phyloP scores from a whole-genome alignment of 805 yeast species.

The Kluyveromyces siamensis region DNA sequence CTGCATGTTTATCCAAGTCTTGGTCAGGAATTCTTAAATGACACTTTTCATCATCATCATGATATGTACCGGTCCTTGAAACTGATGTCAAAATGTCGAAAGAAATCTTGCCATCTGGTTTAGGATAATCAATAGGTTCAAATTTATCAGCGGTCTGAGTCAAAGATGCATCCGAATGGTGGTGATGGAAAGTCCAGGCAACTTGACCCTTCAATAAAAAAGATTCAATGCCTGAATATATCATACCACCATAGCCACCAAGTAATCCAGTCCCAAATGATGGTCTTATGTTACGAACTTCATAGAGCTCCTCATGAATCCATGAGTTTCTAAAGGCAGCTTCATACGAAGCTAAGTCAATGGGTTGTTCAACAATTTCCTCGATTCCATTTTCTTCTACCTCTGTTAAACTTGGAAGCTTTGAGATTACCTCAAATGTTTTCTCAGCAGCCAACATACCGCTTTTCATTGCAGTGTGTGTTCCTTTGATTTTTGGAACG shows the following conservation, averaged over 20 bases:
- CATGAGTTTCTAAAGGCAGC: constrained; percentile 63
- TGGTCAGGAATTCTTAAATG: constrained; percentile 69
- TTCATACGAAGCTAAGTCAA: constrained; percentile 54
- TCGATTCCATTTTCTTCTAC: constrained; percentile 35
- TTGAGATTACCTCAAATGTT: constrained; percentile 48
- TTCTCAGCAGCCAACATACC: constrained; percentile 93
- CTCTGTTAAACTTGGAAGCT: constrained; percentile 33
- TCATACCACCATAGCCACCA: constrained; percentile 73
- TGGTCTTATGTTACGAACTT: constrained; percentile 87
- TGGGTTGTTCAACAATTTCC: constrained; percentile 31
- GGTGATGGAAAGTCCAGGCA: constrained; percentile 80
- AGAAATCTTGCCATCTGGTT: constrained; percentile 89
- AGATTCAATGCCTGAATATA: constrained; percentile 78
- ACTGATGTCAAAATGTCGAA: constrained; percentile 93
- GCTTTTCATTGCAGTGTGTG: constrained; percentile 94
- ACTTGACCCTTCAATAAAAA: constrained; percentile 66
- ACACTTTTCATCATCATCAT: constrained; percentile 87
- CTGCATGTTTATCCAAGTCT: constrained; percentile 58
- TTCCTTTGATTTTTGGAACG: constrained; percentile 95
- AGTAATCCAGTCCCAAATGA: constrained; percentile 64
- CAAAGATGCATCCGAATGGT: constrained; percentile 57
- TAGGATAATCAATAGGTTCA: constrained; percentile 78
- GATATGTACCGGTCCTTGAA: constrained; percentile 91
- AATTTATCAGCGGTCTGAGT: constrained; percentile 61
- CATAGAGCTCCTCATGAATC: constrained; percentile 75